Conservation (phyloP, 2,329 filamentous ascomycete genomes). For the Zelopaecilomyces penicillatus region DNA sequence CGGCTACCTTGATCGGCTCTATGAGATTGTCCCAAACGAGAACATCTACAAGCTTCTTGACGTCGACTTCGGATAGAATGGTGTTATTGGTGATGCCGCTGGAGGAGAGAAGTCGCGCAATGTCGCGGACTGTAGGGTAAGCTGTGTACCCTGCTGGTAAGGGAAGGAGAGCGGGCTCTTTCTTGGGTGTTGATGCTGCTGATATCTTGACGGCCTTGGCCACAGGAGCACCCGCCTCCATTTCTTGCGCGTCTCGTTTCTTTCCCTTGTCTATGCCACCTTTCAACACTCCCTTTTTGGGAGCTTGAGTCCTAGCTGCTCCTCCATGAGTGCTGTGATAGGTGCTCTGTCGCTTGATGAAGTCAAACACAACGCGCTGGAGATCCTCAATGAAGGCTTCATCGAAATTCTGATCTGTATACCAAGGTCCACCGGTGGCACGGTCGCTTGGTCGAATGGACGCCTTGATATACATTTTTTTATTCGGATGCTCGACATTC, state of each 20-base stretch:
- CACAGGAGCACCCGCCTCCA: slow-evolving; percentile 13
- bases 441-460: slow-evolving; percentile 79
- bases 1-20: slow-evolving; percentile 50
- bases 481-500: slow-evolving; percentile 80
- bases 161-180: slow-evolving; percentile 37
- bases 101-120: slow-evolving; percentile 65
- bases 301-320: slow-evolving; percentile 32
- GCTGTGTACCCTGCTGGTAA: slow-evolving; percentile 59
- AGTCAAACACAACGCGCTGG: slow-evolving; percentile 63
- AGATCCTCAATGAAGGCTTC: slow-evolving; percentile 77
- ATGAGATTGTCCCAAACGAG: slow-evolving; percentile 82
- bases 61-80: slow-evolving; percentile 62
- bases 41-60: slow-evolving; percentile 79
- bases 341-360: slow-evolving; percentile 64
- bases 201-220: slow-evolving; percentile 17
- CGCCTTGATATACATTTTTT: slow-evolving; percentile 94
- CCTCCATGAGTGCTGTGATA: slow-evolving; percentile 40
- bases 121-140: slow-evolving; percentile 73
- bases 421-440: slow-evolving; percentile 90
- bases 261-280: slow-evolving; percentile 37
- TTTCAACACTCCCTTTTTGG: slow-evolving; percentile 49
- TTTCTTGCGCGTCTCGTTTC: slow-evolving; percentile 41
- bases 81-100: slow-evolving; percentile 65
- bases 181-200: slow-evolving; percentile 15
- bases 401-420: slow-evolving; percentile 83